Percentiles rank a stretch among this genome's conserved stretches.
Conservation (phyloP, 1,284 basidiomycete genomes). For the Pseudozyma thailandica region DNA sequence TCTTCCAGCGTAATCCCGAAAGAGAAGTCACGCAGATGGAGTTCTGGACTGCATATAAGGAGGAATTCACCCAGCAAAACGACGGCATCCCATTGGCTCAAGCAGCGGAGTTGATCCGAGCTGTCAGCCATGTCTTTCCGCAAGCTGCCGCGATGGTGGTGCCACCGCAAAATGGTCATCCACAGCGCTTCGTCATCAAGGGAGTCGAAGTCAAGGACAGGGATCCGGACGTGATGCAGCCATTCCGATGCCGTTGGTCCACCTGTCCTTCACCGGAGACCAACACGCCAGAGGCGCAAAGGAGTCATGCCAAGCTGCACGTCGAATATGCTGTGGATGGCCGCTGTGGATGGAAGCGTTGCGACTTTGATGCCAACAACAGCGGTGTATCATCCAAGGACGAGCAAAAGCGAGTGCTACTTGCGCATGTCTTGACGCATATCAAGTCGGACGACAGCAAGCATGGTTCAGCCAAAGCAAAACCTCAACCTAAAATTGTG, state of each 20-base stretch:
- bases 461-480: background rate
- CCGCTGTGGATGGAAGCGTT: conserved; percentile 56
- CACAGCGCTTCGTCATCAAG: conserved; percentile 78
- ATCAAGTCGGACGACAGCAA: conserved; percentile 18
- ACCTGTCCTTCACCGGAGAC: conserved; percentile 51
- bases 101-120: conserved; percentile 87
- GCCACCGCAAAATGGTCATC: conserved; percentile 73
- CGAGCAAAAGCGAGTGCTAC: conserved; percentile 21
- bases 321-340: conserved; percentile 37
- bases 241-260: conserved; percentile 54
- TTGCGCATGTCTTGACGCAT: conserved; percentile 52
- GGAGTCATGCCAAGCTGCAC: conserved; percentile 51
- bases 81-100: conserved; percentile 74
- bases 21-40: conserved; percentile 87
- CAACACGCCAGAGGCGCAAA: conserved; percentile 35
- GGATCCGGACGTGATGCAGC: conserved; percentile 38
- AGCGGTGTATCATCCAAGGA: background rate
- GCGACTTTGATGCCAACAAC: conserved; percentile 38
- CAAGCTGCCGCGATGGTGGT: conserved; percentile 84
- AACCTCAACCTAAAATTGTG: conserved; percentile 11
- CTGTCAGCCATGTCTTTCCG: conserved; percentile 80
- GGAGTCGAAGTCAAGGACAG: conserved; percentile 73
- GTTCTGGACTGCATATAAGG: conserved; percentile 87
- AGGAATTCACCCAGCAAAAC: conserved; percentile 68
- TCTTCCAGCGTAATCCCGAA: conserved; percentile 78